phyloP scores from a whole-genome alignment of 768 basidiomycete species.

The Myochromella boudieri region DNA sequence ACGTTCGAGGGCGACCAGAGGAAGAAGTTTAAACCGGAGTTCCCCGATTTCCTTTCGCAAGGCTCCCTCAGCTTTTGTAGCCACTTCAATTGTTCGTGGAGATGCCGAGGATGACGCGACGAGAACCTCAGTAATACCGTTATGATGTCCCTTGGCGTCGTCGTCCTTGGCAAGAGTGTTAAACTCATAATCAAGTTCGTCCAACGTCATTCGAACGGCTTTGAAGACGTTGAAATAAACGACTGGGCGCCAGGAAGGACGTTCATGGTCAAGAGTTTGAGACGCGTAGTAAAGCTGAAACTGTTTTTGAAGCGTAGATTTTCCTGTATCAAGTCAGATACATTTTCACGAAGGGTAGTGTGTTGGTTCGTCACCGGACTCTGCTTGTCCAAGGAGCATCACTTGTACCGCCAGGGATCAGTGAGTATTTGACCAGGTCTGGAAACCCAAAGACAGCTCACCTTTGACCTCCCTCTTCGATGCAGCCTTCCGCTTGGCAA shows the following conservation, averaged over 20 bases:
- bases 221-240: slow-evolving; percentile 85
- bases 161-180: slow-evolving; percentile 20
- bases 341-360: background rate
- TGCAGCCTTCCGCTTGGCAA: slow-evolving; percentile 43
- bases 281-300: slow-evolving; percentile 82
- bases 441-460: slow-evolving; percentile 21
- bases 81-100: background rate
- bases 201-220: slow-evolving; percentile 71
- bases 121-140: slow-evolving; percentile 19
- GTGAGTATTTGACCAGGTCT: too few relatives aligned
- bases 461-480: slow-evolving; percentile 48
- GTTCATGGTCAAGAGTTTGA: slow-evolving; percentile 65
- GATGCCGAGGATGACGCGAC: slow-evolving; percentile 17
- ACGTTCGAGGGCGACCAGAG: slow-evolving; percentile 66
- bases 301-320: slow-evolving; percentile 84
- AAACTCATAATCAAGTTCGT: slow-evolving; percentile 66
- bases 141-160: slow-evolving; percentile 9
- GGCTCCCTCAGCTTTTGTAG: background rate
- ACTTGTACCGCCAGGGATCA: slow-evolving; percentile 34
- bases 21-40: slow-evolving; percentile 56
- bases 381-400: slow-evolving; percentile 78
- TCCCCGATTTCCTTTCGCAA: slow-evolving; percentile 41
- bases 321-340: slow-evolving; percentile 39
- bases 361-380: slow-evolving; percentile 42
- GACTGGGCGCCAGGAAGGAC: slow-evolving; percentile 74